Conservation (phyloP, 768 basidiomycete species). For the Serendipita sp. region DNA sequence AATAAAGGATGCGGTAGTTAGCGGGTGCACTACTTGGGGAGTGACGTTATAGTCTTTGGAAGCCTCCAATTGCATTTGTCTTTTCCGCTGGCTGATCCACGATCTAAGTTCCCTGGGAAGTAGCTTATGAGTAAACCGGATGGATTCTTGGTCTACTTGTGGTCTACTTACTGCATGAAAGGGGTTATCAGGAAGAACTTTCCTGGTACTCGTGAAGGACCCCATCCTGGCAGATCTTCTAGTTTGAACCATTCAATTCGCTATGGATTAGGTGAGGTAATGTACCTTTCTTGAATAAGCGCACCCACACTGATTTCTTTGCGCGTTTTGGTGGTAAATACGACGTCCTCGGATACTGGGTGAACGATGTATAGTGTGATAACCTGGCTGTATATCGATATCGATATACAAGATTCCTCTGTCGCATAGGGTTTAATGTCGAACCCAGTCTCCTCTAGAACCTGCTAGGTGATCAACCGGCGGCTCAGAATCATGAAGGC, state of each 20-base stretch:
- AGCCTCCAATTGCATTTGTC: background rate
- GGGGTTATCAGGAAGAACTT: slow-evolving; percentile 94
- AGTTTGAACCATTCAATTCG: slow-evolving; percentile 87
- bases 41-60: background rate
- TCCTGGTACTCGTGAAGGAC: slow-evolving; percentile 40
- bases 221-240: slow-evolving; percentile 87
- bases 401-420: slow-evolving; percentile 56
- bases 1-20: background rate
- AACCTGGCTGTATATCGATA: slow-evolving; percentile 78
- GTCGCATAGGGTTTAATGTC: slow-evolving; percentile 58
- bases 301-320: slow-evolving; percentile 90
- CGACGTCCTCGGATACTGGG: slow-evolving; percentile 72
- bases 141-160: slow-evolving; percentile 22
- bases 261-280: slow-evolving; percentile 7
- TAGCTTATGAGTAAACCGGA: background rate
- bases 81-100: background rate
- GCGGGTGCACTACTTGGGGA: background rate
- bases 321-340: slow-evolving; percentile 84
- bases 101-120: background rate
- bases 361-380: slow-evolving; percentile 85
- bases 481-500: background rate
- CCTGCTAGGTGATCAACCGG: slow-evolving; percentile 31
- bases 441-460: slow-evolving; percentile 93
- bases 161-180: slow-evolving; percentile 57
- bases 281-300: slow-evolving; percentile 1